These are phyloP conservation scores for Claviceps maximensis DNA, from an alignment of 2,329 filamentous ascomycete species.

Conservation along the genomic window DNA sequence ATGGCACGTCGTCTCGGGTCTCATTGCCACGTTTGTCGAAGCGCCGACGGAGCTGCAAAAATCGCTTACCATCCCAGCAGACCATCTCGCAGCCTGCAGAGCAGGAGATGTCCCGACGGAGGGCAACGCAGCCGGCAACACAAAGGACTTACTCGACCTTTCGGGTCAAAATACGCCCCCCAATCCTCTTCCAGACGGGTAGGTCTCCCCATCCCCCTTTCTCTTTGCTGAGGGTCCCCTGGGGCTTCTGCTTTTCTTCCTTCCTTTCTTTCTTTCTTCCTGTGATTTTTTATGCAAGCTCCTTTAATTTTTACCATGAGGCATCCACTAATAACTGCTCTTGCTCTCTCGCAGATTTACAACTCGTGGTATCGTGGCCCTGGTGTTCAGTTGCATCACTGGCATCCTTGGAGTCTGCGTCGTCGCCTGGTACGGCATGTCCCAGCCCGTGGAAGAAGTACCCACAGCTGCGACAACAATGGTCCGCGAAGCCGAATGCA, in stretches of 20 bases:
- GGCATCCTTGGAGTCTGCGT: conserved; percentile 56
- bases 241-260: too few species aligned
- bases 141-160: conserved; percentile 48
- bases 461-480: conserved; percentile 5
- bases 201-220: too few species aligned
- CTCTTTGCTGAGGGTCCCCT: too few species aligned
- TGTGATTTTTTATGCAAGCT: background rate
- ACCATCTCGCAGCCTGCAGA: conserved; percentile 45
- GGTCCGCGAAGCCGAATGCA: conserved; percentile 2
- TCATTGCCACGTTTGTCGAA: conserved; percentile 52
- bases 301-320: background rate
- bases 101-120: conserved; percentile 33
- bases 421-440: conserved; percentile 50
- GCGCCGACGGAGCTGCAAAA: conserved; percentile 49
- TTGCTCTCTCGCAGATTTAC: conserved; percentile 42
- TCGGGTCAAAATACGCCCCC: conserved; percentile 44
- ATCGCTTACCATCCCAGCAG: conserved; percentile 42
- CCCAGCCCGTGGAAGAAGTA: conserved; percentile 8
- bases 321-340: conserved; percentile 2
- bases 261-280: background rate
- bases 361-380: conserved; percentile 54
- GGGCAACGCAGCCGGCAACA: conserved; percentile 69
- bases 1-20: conserved; percentile 59
- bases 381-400: conserved; percentile 57
- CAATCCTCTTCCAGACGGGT: conserved; percentile 47